Percentiles rank a stretch among this genome's conserved stretches.
phyloP scores from a whole-genome alignment of 176 grass and related monocot genomes.

The Urochloa ruziziensis region DNA sequence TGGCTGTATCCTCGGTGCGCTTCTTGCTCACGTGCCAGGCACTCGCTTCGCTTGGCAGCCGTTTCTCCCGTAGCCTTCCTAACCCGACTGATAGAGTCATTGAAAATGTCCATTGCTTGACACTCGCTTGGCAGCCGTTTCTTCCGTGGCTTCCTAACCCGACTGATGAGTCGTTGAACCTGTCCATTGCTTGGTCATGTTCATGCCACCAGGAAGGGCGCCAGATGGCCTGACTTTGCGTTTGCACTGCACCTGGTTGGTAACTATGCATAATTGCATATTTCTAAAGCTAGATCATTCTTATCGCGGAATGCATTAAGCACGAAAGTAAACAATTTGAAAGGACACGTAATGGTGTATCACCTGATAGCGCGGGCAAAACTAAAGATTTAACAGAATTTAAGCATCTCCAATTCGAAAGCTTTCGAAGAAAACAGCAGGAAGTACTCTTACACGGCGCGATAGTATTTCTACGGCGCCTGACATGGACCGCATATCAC shows the following conservation, averaged over 20 bases:
- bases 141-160: neutral
- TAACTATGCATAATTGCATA: too few species aligned
- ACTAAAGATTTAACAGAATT: neutral
- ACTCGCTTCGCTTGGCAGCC: neutral
- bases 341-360: too few species aligned
- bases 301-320: neutral
- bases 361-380: neutral
- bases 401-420: neutral
- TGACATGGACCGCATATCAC: neutral
- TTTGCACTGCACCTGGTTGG: too few species aligned
- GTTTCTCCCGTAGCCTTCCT: neutral
- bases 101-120: too few species aligned
- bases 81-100: too few species aligned
- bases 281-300: too few species aligned
- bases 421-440: neutral
- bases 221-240: neutral
- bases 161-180: too few species aligned
- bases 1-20: neutral
- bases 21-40: slow-evolving; percentile 17
- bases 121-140: neutral
- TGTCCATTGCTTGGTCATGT: too few species aligned
- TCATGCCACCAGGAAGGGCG: neutral
- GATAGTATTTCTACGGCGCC: neutral
- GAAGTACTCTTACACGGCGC: neutral
- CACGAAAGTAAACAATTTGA: neutral